phyloP scores from a whole-genome alignment of 306 rosid species.

The Vachellia collinsii region DNA sequence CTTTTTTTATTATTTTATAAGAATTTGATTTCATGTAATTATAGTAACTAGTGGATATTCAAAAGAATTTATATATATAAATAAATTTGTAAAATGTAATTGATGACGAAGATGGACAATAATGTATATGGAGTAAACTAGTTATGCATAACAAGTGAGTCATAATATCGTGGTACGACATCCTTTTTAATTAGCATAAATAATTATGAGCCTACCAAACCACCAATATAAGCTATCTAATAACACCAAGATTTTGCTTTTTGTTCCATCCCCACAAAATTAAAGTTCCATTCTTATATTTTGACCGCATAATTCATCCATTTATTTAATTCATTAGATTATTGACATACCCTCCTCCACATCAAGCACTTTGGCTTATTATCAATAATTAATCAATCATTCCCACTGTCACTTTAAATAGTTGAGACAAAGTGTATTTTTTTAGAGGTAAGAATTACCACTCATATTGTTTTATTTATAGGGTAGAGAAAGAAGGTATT shows the following conservation, averaged over 20 bases:
- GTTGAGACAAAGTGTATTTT: too few relatives aligned
- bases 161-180: conserved; percentile 53
- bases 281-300: conserved; percentile 40
- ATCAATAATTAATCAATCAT: background rate
- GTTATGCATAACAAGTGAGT: conserved; percentile 26
- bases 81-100: background rate
- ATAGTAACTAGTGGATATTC: background rate
- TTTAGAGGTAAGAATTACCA: too few relatives aligned
- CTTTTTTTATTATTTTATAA: too few relatives aligned
- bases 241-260: conserved; percentile 44
- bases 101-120: background rate
- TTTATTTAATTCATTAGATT: conserved; percentile 3
- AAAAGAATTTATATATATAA: background rate
- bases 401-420: background rate
- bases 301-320: conserved; percentile 23
- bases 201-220: conserved; percentile 38
- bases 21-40: background rate
- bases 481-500: too few relatives aligned
- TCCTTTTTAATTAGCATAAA: conserved; percentile 46
- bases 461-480: too few relatives aligned
- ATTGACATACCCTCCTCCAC: conserved; percentile 24
- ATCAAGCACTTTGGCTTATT: conserved; percentile 6
- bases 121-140: background rate
- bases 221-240: conserved; percentile 38
- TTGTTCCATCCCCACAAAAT: conserved; percentile 51